Conservation (phyloP, 768 basidiomycete species). For the Xanthoconium stramineum region DNA sequence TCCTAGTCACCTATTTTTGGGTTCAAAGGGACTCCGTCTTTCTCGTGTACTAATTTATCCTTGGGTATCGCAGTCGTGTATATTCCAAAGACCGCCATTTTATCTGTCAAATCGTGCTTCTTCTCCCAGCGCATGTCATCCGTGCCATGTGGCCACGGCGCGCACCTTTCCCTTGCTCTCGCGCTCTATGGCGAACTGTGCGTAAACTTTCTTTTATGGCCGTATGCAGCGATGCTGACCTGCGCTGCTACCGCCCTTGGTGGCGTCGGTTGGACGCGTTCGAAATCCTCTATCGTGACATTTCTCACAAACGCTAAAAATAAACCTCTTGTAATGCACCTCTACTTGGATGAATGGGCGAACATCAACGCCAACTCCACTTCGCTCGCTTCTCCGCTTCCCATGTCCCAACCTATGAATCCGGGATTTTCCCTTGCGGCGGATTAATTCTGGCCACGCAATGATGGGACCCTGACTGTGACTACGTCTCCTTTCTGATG, state of each 20-base stretch:
- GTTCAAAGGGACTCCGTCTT: neutral
- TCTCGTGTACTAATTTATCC: constrained; percentile 8
- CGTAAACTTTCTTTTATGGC: constrained; percentile 22
- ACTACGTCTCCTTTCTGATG: neutral
- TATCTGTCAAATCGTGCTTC: constrained; percentile 58
- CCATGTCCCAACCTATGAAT: constrained; percentile 14
- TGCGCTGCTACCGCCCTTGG: neutral
- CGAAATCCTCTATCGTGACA: constrained; percentile 4
- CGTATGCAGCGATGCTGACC: constrained; percentile 8
- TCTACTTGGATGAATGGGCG: constrained; percentile 19
- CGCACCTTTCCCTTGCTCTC: constrained; percentile 58
- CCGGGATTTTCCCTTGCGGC: constrained; percentile 25
- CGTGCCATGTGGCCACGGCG: constrained; percentile 52
- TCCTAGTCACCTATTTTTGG: neutral
- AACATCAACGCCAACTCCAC: constrained; percentile 18
- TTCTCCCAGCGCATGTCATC: constrained; percentile 42
- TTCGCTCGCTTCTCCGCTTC: constrained; percentile 16
- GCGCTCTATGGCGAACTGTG: constrained; percentile 68
- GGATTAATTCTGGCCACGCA: constrained; percentile 9
- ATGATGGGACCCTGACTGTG: constrained; percentile 5
- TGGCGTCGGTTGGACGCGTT: constrained; percentile 10
- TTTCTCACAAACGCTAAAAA: constrained; percentile 18
- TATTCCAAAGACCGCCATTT: constrained; percentile 59
- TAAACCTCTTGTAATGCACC: constrained; percentile 6
- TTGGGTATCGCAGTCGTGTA: constrained; percentile 47